These are phyloP conservation scores for Didymella sp. DNA, from an alignment of 2,329 filamentous ascomycete genomes.

Conservation along the genomic window DNA sequence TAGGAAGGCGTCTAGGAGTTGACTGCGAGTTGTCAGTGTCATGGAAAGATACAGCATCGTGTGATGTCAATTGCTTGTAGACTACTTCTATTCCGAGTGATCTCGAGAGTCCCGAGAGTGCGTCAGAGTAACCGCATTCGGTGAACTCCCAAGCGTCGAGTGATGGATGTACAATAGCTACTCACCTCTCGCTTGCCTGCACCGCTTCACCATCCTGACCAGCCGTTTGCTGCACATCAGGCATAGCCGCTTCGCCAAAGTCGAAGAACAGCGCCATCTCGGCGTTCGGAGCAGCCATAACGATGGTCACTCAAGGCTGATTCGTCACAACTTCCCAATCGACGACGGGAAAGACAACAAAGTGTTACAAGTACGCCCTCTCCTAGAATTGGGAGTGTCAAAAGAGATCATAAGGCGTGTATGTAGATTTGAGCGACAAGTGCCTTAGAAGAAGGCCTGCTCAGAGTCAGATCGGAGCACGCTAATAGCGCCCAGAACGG, in stretches of 20 bases:
- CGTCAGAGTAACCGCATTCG: not conserved
- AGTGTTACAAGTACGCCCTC: slow-evolving; percentile 28
- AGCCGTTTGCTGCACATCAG: slow-evolving; percentile 30
- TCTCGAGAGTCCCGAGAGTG: not conserved
- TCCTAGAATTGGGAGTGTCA: slow-evolving; percentile 8
- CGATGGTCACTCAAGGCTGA: slow-evolving; percentile 7
- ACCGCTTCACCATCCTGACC: slow-evolving; percentile 4
- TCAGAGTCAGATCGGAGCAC: slow-evolving; percentile 19
- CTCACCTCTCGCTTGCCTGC: slow-evolving; percentile 26
- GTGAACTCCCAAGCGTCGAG: too few species aligned
- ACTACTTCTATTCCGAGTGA: not conserved
- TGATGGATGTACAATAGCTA: not conserved
- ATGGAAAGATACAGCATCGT: not conserved
- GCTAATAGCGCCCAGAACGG: slow-evolving; percentile 6
- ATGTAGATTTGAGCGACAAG: slow-evolving; percentile 21
- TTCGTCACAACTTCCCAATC: slow-evolving; percentile 7
- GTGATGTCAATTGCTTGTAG: not conserved
- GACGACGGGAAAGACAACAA: not conserved
- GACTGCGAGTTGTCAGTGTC: slow-evolving; percentile 3
- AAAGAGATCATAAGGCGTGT: slow-evolving; percentile 31
- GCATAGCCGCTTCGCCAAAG: slow-evolving; percentile 48
- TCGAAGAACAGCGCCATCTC: slow-evolving; percentile 51
- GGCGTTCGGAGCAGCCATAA: slow-evolving; percentile 40
- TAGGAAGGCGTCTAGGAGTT: slow-evolving; percentile 6
- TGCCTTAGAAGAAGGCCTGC: slow-evolving; percentile 17